phyloP scores from a whole-genome alignment of 768 basidiomycete genomes.

The Lentinus brumalis region DNA sequence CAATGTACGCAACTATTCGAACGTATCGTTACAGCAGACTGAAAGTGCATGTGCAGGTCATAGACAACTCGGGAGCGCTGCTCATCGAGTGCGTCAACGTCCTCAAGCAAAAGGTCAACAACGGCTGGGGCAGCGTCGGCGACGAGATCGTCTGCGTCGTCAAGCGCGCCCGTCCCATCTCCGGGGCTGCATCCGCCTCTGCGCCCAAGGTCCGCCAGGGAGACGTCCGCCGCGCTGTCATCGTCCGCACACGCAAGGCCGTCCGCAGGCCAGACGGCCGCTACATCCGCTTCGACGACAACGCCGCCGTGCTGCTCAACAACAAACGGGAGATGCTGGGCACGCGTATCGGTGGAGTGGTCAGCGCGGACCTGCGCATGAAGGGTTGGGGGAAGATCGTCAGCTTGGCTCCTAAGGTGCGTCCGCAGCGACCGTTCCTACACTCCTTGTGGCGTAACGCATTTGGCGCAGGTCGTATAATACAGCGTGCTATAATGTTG shows the following conservation, averaged over 20 bases:
- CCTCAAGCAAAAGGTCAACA: constrained; percentile 93
- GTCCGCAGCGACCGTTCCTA: constrained; percentile 1
- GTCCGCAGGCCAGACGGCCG: constrained; percentile 88
- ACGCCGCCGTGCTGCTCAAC: constrained; percentile 91
- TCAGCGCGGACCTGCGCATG: constrained; percentile 87
- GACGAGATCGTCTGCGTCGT: constrained; percentile 97
- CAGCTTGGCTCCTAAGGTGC: constrained; percentile 87
- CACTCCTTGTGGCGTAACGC: not conserved
- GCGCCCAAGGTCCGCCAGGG: constrained; percentile 91
- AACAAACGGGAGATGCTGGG: constrained; percentile 96
- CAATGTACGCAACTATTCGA: constrained; percentile 55
- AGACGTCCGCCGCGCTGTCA: constrained; percentile 93
- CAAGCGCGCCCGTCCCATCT: constrained; percentile 84
- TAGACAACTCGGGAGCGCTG: constrained; percentile 96
- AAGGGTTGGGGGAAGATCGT: constrained; percentile 96
- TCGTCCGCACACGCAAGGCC: constrained; percentile 89
- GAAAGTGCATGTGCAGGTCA: constrained; percentile 57
- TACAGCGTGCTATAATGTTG: not conserved
- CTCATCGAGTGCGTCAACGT: constrained; percentile 96
- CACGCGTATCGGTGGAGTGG: constrained; percentile 91
- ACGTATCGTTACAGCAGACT: not conserved
- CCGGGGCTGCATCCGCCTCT: constrained; percentile 63
- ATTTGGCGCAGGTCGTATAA: not conserved
- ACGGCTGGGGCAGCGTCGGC: constrained; percentile 90
- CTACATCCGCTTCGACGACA: constrained; percentile 91